Evolutionary conservation across 305 asterid species (phyloP), one percentile per base, ranked within the genome.

Genomic region (Andrographis paniculata): DNA sequence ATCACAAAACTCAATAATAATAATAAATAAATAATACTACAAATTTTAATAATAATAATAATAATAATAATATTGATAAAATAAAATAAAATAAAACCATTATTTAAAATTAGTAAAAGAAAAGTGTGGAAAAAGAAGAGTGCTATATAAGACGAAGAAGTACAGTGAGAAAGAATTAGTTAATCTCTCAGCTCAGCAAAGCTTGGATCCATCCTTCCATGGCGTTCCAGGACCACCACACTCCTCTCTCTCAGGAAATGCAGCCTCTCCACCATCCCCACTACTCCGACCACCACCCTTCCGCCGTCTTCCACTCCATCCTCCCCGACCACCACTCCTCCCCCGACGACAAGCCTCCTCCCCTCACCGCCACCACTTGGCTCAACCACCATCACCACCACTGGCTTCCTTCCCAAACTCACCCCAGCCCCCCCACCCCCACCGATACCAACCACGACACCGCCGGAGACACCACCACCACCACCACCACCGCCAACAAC

Each of bases 211-310:
- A n/a, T n/a, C n/a, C n/a, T n/a, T n/a, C n/a, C 45, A 80, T 80
- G 87, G 78, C 87, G 54, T 80, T 74, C 38, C 77, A 77, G 78
- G 84, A 77, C 77, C 82, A 79, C 75, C 79, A 72, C 58, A 69
- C 51, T 28, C 79, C 58, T 38, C 71, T 57, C 49, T 53, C 84
- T 56, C 81, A 74, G 62, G 78, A 77, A 56, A 64, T 80, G 73
- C n/a, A n/a, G n/a, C 77, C 69, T 59, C 85, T 74, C 62, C 82
- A 72, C 66, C 62, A 65, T 37, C 77, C 72, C 67, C 78, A 76
- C 77, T 58, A 64, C 73, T 50, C 73, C 63, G 65, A 63, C 61
- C 70, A 70, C 59, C 65, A 57, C 58, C 60, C 42, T 3, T 37
- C 66, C 62, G 9, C 73, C 62, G 12, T 64, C 56, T 65, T 69